Evolutionary conservation across 108 stramenopile genomes (phyloP), one percentile per base, ranked within the genome.

Genomic region (Chaetoceros muelleri): DNA sequence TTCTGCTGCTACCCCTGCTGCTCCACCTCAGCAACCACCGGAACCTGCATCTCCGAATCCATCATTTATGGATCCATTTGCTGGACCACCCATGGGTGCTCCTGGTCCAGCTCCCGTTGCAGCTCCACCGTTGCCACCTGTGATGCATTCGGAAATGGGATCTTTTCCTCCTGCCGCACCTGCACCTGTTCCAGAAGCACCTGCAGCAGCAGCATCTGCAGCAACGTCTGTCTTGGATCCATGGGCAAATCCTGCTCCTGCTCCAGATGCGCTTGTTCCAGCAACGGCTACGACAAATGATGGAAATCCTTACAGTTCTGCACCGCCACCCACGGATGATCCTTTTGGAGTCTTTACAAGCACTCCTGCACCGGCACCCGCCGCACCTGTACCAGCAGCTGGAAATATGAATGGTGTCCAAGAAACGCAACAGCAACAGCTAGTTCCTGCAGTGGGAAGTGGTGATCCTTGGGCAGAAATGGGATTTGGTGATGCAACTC

Each of bases 391-490:
- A 16, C 25, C 66, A 29, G 58, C 71, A 26, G 58, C 64, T n/a
- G 30, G 59, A 16, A 57, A 58, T 2, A 58, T 22, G 0, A 54
- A 60, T 28, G 55, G 56, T 20, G 28, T 22, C 1, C 70, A 68
- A 44, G 49, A 69, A 21, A 57, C 47, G 13, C 61, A 28, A 5
- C 69, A 66, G 28, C 57, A 48, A 48, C 64, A 34, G 31, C 52
- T 28, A 27, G 40, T 48, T 24, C 51, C 71, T 40, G 28, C 58
- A 19, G 44, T 30, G 3, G 55, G 46, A 10, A 62, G 64, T 34
- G 75, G 72, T 27, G 81, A 82, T 67, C 71, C 85, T 28, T 90
- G 77, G 75, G 73, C 72, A 28, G 82, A 77, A 40, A 64, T 90
- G 63, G 78, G 76, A 31, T 77, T 78, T 53, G 74, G 75, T 65